Evolutionary conservation across 306 rosid species (phyloP), one percentile per base, ranked within the genome.

Genomic region (Echinosophora koreensis): DNA sequence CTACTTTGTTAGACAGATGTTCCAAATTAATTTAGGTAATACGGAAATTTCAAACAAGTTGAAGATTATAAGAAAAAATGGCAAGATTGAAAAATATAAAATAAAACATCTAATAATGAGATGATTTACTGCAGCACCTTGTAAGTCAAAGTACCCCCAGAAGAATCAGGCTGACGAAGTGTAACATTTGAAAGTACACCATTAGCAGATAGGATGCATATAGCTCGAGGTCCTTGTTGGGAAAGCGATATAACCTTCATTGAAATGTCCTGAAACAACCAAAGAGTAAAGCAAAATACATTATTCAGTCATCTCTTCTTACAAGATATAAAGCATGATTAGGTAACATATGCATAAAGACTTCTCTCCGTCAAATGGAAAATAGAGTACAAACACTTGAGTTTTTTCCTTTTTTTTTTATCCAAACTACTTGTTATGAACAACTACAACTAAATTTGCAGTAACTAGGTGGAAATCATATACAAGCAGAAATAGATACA

Each of bases 201-300:
- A 51, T 52, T 89, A 5, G 96, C 97, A 54, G 98, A 91, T 52
- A 94, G 81, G 74, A 92, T 80, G 66, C 96, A 90, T 76, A 90
- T 85, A 61, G 91, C 96, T 49, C 97, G 90, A 13, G 94, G 97
- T 22, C 94, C 91, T 90, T 86, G 91, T 73, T 90, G 96, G 37
- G 94, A 83, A 67, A 90, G 84, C 14, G 91, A 84, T 73, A 92
- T 85, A 49, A 94, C 88, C 87, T 87, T 92, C 90, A 82, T 84
- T 5, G 94, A 81, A 9, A 94, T 84, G 55, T 94, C 96, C 98
- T 94, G 79, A 62, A 54, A 74, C 69, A 79, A 79, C 81, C 79
- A 79, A 66, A 65, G 5, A 35, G 42, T 60, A 66, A 56, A 72
- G 2, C 32, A 30, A 30, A 30, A 30, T 47, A 68, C 70, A 15